These are phyloP conservation scores for Coemansia sp. DNA, from an alignment of 192 early-diverging fungal genomes.

Conservation along the genomic window DNA sequence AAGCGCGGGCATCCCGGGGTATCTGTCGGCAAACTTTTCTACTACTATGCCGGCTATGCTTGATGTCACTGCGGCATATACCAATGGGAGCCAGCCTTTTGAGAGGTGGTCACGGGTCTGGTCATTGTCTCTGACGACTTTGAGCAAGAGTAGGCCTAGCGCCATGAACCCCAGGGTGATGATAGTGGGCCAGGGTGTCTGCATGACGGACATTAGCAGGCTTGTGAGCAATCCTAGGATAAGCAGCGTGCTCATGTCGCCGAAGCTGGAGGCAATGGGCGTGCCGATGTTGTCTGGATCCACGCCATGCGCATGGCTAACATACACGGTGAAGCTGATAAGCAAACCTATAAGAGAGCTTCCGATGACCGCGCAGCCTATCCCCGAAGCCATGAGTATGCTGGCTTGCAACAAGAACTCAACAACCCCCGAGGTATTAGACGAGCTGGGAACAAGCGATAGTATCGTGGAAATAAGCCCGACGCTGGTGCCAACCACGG, in stretches of 20 bases:
- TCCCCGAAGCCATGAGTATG: slow-evolving; percentile 62
- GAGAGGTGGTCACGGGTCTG: slow-evolving; percentile 62
- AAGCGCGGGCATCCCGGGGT: slow-evolving; percentile 43
- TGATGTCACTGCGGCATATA: slow-evolving; percentile 71
- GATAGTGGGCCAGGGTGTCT: slow-evolving; percentile 42
- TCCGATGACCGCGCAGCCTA: slow-evolving; percentile 65
- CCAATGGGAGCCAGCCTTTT: slow-evolving; percentile 73
- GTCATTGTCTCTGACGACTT: slow-evolving; percentile 58
- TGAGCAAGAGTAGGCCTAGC: slow-evolving; percentile 37
- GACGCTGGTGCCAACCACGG: slow-evolving; percentile 67
- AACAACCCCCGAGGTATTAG: not conserved
- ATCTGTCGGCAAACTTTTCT: slow-evolving; percentile 25
- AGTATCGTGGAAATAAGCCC: slow-evolving; percentile 67
- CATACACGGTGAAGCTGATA: slow-evolving; percentile 65
- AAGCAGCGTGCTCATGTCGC: slow-evolving; percentile 51
- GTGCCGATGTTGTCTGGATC: slow-evolving; percentile 68
- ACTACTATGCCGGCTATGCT: slow-evolving; percentile 52
- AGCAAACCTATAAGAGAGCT: slow-evolving; percentile 70
- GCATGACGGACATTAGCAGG: slow-evolving; percentile 12
- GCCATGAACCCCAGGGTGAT: slow-evolving; percentile 43
- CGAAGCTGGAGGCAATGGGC: slow-evolving; percentile 51
- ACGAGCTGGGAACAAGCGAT: slow-evolving; percentile 13
- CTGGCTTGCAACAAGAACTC: slow-evolving; percentile 13
- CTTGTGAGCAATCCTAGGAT: slow-evolving; percentile 21
- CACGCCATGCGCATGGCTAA: slow-evolving; percentile 60